Percentiles rank a stretch among this genome's conserved stretches.
Evolutionary conservation across 2,329 filamentous ascomycete genomes (phyloP).

Genomic region (Hypoxylon sp.): DNA sequence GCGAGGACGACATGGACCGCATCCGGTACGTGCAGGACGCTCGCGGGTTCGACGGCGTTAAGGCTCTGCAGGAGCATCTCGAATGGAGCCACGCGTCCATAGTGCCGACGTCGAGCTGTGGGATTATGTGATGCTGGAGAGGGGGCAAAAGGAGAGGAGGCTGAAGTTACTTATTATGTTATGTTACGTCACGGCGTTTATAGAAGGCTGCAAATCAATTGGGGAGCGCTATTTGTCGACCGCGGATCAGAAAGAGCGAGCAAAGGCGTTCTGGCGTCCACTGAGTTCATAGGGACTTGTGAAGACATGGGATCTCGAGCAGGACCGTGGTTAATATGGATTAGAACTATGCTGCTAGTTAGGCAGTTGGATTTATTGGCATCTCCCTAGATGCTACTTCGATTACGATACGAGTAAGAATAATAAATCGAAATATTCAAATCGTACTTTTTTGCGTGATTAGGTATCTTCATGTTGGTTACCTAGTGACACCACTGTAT

Average conservation of each 20-base stretch:
- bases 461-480: constrained; percentile 16
- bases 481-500: constrained; percentile 23
- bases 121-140: constrained; percentile 61
- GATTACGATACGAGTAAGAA: constrained; percentile 16
- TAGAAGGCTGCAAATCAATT: constrained; percentile 14
- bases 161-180: background rate
- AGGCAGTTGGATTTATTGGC: background rate
- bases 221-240: constrained; percentile 7
- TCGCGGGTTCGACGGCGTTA: constrained; percentile 64
- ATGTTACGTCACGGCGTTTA: constrained; percentile 25
- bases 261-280: constrained; percentile 40
- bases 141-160: background rate
- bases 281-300: background rate
- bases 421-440: constrained; percentile 20
- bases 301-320: constrained; percentile 2
- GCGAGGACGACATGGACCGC: constrained; percentile 67
- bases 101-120: constrained; percentile 60
- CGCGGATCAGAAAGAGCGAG: constrained; percentile 33
- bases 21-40: constrained; percentile 65
- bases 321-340: constrained; percentile 21
- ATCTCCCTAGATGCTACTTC: constrained; percentile 1
- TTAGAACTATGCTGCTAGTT: constrained; percentile 14
- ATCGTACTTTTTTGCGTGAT: constrained; percentile 5
- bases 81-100: constrained; percentile 68
- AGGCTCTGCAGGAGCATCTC: constrained; percentile 67